These are phyloP conservation scores for Russula sp. DNA, from an alignment of 768 basidiomycete species.

Conservation along the genomic window DNA sequence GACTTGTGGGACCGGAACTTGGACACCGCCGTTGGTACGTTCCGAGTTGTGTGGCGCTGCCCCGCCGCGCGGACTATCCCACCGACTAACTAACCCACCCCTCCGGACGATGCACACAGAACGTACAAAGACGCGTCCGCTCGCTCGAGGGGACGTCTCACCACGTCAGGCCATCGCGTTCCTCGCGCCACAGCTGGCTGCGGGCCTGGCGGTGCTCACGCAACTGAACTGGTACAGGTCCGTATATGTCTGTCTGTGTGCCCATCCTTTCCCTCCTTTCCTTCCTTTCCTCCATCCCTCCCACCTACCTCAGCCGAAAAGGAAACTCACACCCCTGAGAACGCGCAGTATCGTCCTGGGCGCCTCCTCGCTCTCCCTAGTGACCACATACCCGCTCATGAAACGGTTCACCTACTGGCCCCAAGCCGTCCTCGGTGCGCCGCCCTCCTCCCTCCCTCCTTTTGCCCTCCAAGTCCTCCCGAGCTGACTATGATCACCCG, in stretches of 20 bases:
- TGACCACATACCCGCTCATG: constrained; percentile 92
- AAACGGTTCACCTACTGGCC: constrained; percentile 97
- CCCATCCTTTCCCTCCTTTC: neutral
- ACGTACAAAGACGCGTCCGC: constrained; percentile 80
- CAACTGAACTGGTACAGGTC: constrained; percentile 97
- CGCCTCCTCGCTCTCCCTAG: constrained; percentile 83
- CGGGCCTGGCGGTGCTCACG: constrained; percentile 77
- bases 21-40: constrained; percentile 82
- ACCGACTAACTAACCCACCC: neutral
- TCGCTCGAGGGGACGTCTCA: constrained; percentile 79
- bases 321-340: neutral
- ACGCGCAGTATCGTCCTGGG: constrained; percentile 75
- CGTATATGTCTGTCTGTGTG: constrained; percentile 21
- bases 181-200: constrained; percentile 73
- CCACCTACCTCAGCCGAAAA: neutral
- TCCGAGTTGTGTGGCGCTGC: neutral
- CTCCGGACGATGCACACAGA: constrained; percentile 38
- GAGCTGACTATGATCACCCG: neutral
- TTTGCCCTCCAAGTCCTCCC: no score
- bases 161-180: constrained; percentile 71
- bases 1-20: constrained; percentile 97
- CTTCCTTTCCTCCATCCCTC: no score
- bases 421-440: constrained; percentile 85
- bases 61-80: no score
- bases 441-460: neutral